Base-by-base conservation (phyloP, 2,329 filamentous ascomycete genomes). In the Fusarium sacchari region DNA sequence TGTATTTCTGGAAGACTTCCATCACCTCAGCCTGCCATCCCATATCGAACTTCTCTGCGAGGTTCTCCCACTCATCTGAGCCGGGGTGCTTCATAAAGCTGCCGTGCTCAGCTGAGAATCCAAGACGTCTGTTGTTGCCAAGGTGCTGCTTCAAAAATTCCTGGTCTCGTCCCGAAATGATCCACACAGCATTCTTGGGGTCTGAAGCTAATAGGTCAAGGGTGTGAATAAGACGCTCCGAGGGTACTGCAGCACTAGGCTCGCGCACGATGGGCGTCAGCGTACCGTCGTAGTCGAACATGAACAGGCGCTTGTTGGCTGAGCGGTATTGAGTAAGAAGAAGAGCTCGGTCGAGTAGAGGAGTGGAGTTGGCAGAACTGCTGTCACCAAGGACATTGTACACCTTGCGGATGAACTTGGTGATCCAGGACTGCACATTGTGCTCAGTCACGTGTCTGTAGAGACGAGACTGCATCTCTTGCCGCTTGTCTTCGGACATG, bases 251-350 rank as follows among this genome's bases (percentile, higher is more conserved):
- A 10, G 94, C 92, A 74, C 93, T 92, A 4, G 96, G 96, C 79
- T 98, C 95, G 76, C 93, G 92, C 62, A 98, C 96, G 77, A 99
- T 98, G 1, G 95, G 94, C 7, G 96, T 98, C 61, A 99, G 88
- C 1, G 96, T 99, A 53, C 96, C 96, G 81, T 99, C 96, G 79
- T 99, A 99, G 84, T 99, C 96, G 80, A 98, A 98, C 94, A 99
- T 96, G 86, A 98, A 97, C 7, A 99, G 87, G 17, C 96, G 91
- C 83, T 93, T 94, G 71, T 89, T 89, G 7, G 94, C 91, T 43
- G 88, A 85, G 68, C 91, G 90, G 82, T 98, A 98, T 68, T 92
- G 91, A 61, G 88, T 85, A 42, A 97, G 85, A 74, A 98, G 83
- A 71, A 90, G 87, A 7, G 90, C 87, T 40, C 91, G 91, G 80